A percentile compares a stretch with the other conserved stretches of the same genome.
phyloP scores from a whole-genome alignment of 371 early-diverging fungal species.

The Nosema muscidifuracis region DNA sequence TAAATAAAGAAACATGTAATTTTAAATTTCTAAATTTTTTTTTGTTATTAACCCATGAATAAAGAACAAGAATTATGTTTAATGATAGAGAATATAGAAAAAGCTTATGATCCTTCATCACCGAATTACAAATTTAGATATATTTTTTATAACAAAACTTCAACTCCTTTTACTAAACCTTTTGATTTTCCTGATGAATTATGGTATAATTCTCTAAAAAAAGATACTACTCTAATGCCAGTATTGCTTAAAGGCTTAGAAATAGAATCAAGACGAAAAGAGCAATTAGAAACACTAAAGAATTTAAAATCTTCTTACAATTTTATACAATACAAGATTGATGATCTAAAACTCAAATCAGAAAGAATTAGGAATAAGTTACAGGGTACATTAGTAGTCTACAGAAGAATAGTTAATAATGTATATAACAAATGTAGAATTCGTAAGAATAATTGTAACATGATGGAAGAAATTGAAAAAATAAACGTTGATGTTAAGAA shows the following conservation, averaged over 20 bases:
- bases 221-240: conserved; percentile 43
- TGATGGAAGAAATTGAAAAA: conserved; percentile 27
- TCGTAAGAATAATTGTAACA: conserved; percentile 12
- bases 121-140: conserved; percentile 61
- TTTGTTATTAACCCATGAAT: conserved; percentile 11
- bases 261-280: conserved; percentile 34
- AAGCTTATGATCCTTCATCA: conserved; percentile 50
- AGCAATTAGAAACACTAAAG: conserved; percentile 35
- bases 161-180: conserved; percentile 35
- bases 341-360: conserved; percentile 17
- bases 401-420: conserved; percentile 30
- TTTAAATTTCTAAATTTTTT: too few species aligned
- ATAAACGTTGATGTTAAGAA: conserved; percentile 5
- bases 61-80: conserved; percentile 47
- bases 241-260: conserved; percentile 43
- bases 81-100: conserved; percentile 53
- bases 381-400: conserved; percentile 9
- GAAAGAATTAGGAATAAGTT: conserved; percentile 26
- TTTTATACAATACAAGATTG: conserved; percentile 29
- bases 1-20: too few species aligned
- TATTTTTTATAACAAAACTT: conserved; percentile 59
- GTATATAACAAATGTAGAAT: conserved; percentile 26
- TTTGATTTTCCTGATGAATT: conserved; percentile 43
- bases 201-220: conserved; percentile 36
- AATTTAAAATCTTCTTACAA: conserved; percentile 37